Base-by-base conservation (phyloP, 345 rosid species). In the Salix suchowensis region DNA sequence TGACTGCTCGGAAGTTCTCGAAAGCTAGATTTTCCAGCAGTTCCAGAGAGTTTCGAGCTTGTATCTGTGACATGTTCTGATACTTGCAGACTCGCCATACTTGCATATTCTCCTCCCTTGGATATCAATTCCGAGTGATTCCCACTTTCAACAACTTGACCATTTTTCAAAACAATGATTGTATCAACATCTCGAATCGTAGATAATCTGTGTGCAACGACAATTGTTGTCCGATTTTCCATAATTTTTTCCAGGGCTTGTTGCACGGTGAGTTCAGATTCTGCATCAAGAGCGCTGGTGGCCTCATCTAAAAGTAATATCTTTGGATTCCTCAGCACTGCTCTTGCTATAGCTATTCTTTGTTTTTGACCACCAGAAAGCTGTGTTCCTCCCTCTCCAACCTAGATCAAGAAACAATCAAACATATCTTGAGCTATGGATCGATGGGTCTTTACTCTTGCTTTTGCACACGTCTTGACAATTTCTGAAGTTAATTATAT, bases 361-460 rank as follows among this genome's bases (percentile, higher is more conserved):
- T 94, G 97, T 71, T 94, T 94, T 48, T 93, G 97, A 54, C 98
- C 98, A 58, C 97, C 98, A n/a, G 98, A 94, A 37, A 94, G 96
- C 76, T 94, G 98, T 78, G 91, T 88, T 78, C 97, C 98, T 82
- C 96, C 94, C 72, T 91, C 98, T 67, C 98, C 98, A 72, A 94
- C 97, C 98, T 94, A 74, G 44, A 74, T 64, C 75, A 80, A 60
- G 21, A 55, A 77, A 73, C 15, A 55, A 65, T 73, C 61, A 74
- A 36, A 72, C n/a, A 15, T 10, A 55, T 2, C 68, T 65, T 23
- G 18, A 67, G 26, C 24, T 19, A 46, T 16, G 30, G 37, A 21
- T 40, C 5, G 58, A 36, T 10, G 26, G 28, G 6, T n/a, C 32
- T 64, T 40, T 65, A 26, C 58, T 44, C 36, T 66, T 66, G 23